A percentile compares a stretch with the other conserved stretches of the same genome.
phyloP scores from a whole-genome alignment of 768 basidiomycete genomes.

The Amanita pallidorosea region DNA sequence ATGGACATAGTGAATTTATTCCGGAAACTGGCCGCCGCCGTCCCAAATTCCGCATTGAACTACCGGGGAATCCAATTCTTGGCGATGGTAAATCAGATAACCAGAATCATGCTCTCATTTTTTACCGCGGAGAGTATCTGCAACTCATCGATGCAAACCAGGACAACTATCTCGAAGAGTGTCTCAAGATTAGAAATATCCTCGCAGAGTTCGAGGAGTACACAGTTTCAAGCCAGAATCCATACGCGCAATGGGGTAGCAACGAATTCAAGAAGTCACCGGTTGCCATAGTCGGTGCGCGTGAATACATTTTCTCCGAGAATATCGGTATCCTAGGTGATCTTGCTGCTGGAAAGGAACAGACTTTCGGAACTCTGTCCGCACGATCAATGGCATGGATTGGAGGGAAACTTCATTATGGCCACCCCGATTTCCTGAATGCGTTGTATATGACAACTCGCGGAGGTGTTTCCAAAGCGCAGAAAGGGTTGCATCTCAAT shows the following conservation, averaged over 20 bases:
- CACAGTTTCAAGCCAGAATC: conserved; percentile 72
- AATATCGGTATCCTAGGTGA: conserved; percentile 99
- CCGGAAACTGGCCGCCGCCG: conserved; percentile 79
- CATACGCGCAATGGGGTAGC: conserved; percentile 84
- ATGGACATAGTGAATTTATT: conserved; percentile 94
- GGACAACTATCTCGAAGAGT: conserved; percentile 99
- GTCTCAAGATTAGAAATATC: conserved; percentile 98
- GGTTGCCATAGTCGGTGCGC: conserved; percentile 94
- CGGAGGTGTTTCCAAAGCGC: conserved; percentile 97
- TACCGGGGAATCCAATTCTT: conserved; percentile 97
- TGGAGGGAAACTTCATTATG: conserved; percentile 97
- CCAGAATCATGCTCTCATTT: conserved; percentile 99
- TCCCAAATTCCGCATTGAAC: conserved; percentile 97
- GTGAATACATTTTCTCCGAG: conserved; percentile 99
- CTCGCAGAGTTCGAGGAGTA: conserved; percentile 97
- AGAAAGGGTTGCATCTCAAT: conserved; percentile 98
- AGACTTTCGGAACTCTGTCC: conserved; percentile 97
- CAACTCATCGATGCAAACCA: conserved; percentile 99
- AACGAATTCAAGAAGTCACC: conserved; percentile 84
- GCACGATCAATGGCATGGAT: conserved; percentile 95
- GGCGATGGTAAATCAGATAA: conserved; percentile 99
- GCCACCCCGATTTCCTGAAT: conserved; percentile 98
- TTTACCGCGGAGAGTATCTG: conserved; percentile 98
- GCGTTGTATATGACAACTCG: conserved; percentile 97
- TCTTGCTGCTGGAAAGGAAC: conserved; percentile 97